Evolutionary conservation across 2,329 filamentous ascomycete species (phyloP).

Genomic region (Huntiella bhutanensis): DNA sequence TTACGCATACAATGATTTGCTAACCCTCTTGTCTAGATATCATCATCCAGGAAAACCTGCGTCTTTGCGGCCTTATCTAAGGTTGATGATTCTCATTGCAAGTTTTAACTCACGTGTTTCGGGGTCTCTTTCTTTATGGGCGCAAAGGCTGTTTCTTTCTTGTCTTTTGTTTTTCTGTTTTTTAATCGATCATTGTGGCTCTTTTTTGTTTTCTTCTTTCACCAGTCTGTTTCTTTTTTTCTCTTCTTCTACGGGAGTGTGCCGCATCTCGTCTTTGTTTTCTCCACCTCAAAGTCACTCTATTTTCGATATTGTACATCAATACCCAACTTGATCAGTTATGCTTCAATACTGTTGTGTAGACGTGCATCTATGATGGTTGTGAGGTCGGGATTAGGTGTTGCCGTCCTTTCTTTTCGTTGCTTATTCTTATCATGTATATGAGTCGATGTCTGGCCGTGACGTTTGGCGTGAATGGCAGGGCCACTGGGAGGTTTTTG

Average conservation of each 20-base stretch:
- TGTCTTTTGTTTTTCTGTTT: conserved; percentile 14
- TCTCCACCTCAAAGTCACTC: no score
- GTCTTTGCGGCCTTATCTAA: conserved; percentile 93
- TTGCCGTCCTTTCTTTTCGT: no score
- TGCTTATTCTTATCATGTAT: no score
- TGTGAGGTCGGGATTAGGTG: no score
- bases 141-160: conserved; percentile 13
- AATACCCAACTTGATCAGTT: conserved; percentile 12
- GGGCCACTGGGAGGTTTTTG: no score
- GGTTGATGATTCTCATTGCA: conserved; percentile 7
- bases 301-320: conserved; percentile 12
- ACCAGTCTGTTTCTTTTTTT: conserved; percentile 16
- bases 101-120: no score
- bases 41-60: conserved; percentile 98
- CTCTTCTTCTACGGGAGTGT: conserved; percentile 13
- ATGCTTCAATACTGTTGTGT: no score
- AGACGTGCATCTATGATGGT: no score
- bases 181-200: conserved; percentile 13
- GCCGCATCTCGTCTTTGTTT: no score
- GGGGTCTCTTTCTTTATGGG: conserved; percentile 11
- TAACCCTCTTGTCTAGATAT: conserved; percentile 50
- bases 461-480: no score
- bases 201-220: conserved; percentile 13
- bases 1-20: conserved; percentile 18
- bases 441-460: no score